Base-by-base conservation (phyloP, 2,329 filamentous ascomycete genomes). In the Aspergillus brasiliensis region DNA sequence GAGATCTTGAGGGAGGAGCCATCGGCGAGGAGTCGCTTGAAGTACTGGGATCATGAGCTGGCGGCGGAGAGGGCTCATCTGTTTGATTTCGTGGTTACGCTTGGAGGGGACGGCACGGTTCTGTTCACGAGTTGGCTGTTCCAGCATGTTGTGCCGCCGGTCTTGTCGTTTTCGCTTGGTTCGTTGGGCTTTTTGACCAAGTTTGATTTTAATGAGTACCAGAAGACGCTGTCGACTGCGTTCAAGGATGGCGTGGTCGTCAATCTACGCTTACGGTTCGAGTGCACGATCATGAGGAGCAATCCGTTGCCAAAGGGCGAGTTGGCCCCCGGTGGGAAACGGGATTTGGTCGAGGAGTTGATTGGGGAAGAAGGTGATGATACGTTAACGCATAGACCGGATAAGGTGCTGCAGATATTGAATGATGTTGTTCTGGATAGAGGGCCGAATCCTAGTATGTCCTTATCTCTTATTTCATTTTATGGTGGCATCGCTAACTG, bases 391-490 rank as follows among this genome's bases (percentile, higher is more conserved):
- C 95, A 98, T 78, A 84, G 82, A 44, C 93, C 93, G 0, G 91
- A 95, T 68, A 87, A 88, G 40, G 93, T 91, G 1, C 92, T 88
- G 74, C 91, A 97, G 75, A 96, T 98, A 59, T 80, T 99, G 63
- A 99, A 99, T 70, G 95, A 99, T 74, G 88, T 98, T n/a, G 94
- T 99, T 8, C 87, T 98, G 28, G 95, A 99, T 71, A 85, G 95
- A 17, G 95, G 95, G 0, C 95, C 95, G 6, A 97, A 96, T 75
- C 88, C 94, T 48, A 97, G 90, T 92, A 80, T 80, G 88, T 82
- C n/a, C 23, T 17, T 3, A n/a, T 2, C 34, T 40, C 8, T 10
- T 4, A 10, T 5, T 28, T 25, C 23, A 13, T 25, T 27, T 8
- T 8, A 8, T 51, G 17, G 3, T 23, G 31, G 7, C 21, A 8